phyloP scores from a whole-genome alignment of 2,329 filamentous ascomycete genomes.

The Anthostomella pinea region DNA sequence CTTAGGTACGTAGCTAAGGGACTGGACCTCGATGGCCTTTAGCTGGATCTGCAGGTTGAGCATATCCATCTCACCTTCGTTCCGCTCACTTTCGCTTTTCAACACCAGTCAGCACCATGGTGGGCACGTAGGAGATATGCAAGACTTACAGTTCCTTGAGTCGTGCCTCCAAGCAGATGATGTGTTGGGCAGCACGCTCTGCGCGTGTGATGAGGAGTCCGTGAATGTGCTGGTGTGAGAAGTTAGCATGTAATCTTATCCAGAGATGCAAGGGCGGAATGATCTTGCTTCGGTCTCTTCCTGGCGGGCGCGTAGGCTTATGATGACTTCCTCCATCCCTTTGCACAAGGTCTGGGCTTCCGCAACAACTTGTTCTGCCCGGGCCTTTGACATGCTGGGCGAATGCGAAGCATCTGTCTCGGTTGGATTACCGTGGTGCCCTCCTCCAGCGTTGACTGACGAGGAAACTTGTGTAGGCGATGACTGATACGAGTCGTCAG shows the following conservation, averaged over 20 bases:
- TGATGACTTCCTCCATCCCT: constrained; percentile 48
- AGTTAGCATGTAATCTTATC: constrained; percentile 25
- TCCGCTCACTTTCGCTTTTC: constrained; percentile 51
- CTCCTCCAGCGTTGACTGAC: constrained; percentile 10
- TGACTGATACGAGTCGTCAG: constrained; percentile 17
- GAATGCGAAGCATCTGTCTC: constrained; percentile 1
- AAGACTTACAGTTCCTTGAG: constrained; percentile 53
- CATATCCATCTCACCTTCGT: constrained; percentile 58
- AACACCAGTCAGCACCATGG: constrained; percentile 12
- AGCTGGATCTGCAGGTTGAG: constrained; percentile 60
- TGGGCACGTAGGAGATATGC: neutral
- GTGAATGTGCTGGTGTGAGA: constrained; percentile 53
- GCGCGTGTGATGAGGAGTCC: constrained; percentile 56
- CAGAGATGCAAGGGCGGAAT: neutral
- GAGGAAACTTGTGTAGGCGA: constrained; percentile 14
- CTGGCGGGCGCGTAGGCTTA: constrained; percentile 51
- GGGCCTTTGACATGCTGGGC: constrained; percentile 15
- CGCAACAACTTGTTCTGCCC: constrained; percentile 34
- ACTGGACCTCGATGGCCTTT: constrained; percentile 60
- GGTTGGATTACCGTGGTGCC: neutral
- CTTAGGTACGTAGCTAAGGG: constrained; percentile 44
- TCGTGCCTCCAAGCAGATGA: constrained; percentile 58
- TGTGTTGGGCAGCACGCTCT: constrained; percentile 55
- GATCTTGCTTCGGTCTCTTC: constrained; percentile 57
- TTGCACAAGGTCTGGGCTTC: constrained; percentile 46